Evolutionary conservation across 1,284 basidiomycete genomes (phyloP), one percentile per base, ranked within the genome.

Genomic region (Tilletia setariae): DNA sequence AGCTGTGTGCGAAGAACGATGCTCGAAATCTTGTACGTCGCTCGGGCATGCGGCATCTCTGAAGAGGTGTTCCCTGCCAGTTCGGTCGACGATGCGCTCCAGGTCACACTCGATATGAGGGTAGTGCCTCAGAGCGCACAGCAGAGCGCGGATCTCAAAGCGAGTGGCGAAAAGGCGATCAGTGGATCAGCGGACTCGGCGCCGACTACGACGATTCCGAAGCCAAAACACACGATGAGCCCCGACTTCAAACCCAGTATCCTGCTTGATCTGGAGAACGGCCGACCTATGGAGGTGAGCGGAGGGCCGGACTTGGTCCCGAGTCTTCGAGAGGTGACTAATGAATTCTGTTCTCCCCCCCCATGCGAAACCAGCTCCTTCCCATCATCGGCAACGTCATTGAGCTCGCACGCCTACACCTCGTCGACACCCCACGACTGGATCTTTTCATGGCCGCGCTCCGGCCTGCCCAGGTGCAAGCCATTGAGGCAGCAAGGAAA

Each of bases 1-100:
- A 83, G 83, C 8, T 80, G 81, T 2, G 79, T 83, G 16, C 74
- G 83, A 3, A 75, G 83, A 0, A 76, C 83, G 28, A 85, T 85
- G 84, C 70, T 80, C 30, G 81, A 85, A 74, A 79, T 84, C 28
- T 67, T 85, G 19, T 80, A 79, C 64, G 80, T 85, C 6, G 85
- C 82, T 1, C 75, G 84, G 1, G 80, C 83, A 35, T 77, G 70
- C 23, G 79, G 80, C 1, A 25, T 79, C 7, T 42, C 42, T 8
- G 77, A 79, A 65, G 30, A 65, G 0, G 71, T 73, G 0, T 67
- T 79, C 28, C 79, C 80, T 4, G 67, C 66, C 1, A 1, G 64
- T 1, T 44, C 68, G 15, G 68, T 80, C 1, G 79, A 82, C 49
- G 32, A 76, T 1, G 72, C 74, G 16, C 35, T 79, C 25, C 63